Conservation (phyloP, 805 yeast species). For the Myxozyma melibiosi region DNA sequence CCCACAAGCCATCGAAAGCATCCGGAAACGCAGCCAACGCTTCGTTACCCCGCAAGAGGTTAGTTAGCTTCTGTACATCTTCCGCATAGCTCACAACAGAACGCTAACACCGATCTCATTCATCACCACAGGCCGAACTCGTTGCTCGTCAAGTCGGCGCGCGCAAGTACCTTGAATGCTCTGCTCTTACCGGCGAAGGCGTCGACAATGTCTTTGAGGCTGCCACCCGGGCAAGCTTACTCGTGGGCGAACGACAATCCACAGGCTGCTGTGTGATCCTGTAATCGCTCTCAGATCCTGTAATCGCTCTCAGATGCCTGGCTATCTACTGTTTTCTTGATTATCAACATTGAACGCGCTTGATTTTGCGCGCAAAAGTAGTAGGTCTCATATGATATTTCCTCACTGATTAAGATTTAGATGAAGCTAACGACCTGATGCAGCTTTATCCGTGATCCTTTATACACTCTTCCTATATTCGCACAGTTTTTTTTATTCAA, state of each 20-base stretch:
- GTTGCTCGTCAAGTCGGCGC: conserved; percentile 84
- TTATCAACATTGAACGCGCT: neutral
- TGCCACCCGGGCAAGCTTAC: conserved; percentile 80
- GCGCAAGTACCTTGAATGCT: conserved; percentile 78
- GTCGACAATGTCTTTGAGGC: conserved; percentile 92
- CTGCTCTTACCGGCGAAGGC: conserved; percentile 91
- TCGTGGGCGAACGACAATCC: conserved; percentile 54
- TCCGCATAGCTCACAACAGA: no score
- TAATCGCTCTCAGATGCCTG: conserved; percentile 11
- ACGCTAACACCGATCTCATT: neutral
- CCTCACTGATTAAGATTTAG: no score
- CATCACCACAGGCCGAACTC: conserved; percentile 56
- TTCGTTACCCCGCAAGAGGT: conserved; percentile 43
- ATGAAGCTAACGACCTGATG: no score
- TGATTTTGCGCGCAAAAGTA: neutral
- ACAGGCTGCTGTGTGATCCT: conserved; percentile 49
- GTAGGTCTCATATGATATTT: neutral
- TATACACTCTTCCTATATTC: no score
- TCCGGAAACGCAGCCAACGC: conserved; percentile 53
- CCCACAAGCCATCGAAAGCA: conserved; percentile 42
- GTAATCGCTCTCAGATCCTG: conserved; percentile 13
- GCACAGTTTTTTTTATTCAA: no score
- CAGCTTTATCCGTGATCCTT: no score
- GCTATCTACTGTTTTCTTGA: no score
- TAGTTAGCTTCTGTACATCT: neutral